Conservation (phyloP, 371 early-diverging fungal species). For the Rhizopus microsporus region DNA sequence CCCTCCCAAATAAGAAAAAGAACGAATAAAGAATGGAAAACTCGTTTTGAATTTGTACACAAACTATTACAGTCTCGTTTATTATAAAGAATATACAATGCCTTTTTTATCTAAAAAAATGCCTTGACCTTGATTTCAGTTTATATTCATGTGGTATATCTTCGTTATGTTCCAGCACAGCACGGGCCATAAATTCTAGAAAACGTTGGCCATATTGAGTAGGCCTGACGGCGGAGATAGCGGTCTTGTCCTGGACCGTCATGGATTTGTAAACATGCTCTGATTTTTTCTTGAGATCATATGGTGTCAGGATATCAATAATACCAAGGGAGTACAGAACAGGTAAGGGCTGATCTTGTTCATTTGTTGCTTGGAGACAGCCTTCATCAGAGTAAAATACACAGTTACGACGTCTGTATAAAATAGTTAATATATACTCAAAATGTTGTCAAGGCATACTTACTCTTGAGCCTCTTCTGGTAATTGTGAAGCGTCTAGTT, state of each 20-base stretch:
- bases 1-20: slow-evolving; percentile 21
- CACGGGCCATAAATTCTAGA: slow-evolving; percentile 38
- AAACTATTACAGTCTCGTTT: not conserved
- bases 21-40: too few relatives aligned
- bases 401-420: slow-evolving; percentile 63
- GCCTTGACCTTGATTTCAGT: slow-evolving; percentile 6
- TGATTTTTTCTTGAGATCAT: slow-evolving; percentile 82
- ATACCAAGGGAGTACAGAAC: slow-evolving; percentile 92
- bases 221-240: slow-evolving; percentile 92
- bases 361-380: slow-evolving; percentile 84
- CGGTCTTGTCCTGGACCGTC: slow-evolving; percentile 66
- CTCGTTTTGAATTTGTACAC: too few relatives aligned
- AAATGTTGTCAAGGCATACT: slow-evolving; percentile 7
- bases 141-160: slow-evolving; percentile 39
- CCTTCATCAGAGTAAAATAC: slow-evolving; percentile 91
- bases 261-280: slow-evolving; percentile 90
- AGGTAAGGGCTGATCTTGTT: slow-evolving; percentile 59
- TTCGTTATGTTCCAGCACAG: slow-evolving; percentile 29
- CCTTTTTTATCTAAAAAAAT: slow-evolving; percentile 8
- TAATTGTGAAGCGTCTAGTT: slow-evolving; percentile 55
- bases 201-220: slow-evolving; percentile 85
- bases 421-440: not conserved
- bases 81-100: not conserved
- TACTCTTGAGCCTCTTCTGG: slow-evolving; percentile 50
- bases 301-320: slow-evolving; percentile 97